Conservation (phyloP, 2,329 filamentous ascomycete genomes). For the Metarhizium humberi region DNA sequence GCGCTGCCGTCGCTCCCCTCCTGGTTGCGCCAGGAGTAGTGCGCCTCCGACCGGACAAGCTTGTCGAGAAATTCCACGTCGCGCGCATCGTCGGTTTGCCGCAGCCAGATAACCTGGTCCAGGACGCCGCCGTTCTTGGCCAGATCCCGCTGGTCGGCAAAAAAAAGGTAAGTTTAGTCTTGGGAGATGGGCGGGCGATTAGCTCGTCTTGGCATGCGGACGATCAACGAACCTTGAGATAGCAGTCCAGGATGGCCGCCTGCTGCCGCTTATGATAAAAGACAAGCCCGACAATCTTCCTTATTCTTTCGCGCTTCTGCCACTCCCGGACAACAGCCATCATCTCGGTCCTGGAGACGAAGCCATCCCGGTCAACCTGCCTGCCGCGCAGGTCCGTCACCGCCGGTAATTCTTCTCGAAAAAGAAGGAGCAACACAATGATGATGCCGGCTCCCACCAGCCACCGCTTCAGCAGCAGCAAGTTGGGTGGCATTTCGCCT, state of each 20-base stretch:
- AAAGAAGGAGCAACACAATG: background rate
- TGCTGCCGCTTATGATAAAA: conserved; percentile 35
- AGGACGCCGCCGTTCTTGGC: conserved; percentile 33
- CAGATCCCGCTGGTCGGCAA: conserved; percentile 27
- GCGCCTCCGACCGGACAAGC: conserved; percentile 24
- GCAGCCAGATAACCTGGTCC: conserved; percentile 35
- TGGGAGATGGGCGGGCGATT: background rate
- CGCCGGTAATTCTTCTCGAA: background rate
- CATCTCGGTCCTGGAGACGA: background rate
- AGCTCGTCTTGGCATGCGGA: background rate
- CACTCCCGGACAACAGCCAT: background rate
- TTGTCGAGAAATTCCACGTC: conserved; percentile 31
- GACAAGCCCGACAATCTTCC: conserved; percentile 34
- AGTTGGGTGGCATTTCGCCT: background rate
- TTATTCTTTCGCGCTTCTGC: background rate
- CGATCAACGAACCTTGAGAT: conserved; percentile 24
- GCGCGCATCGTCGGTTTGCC: conserved; percentile 26
- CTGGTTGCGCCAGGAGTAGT: conserved; percentile 24
- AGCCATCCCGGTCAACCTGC: background rate
- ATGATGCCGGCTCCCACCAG: background rate
- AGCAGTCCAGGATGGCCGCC: conserved; percentile 37
- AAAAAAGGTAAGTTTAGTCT: too few relatives aligned
- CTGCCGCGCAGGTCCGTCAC: background rate
- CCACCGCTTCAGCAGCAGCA: background rate
- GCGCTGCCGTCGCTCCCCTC: conserved; percentile 25